These are phyloP conservation scores for Lentinula sp. DNA, from an alignment of 768 basidiomycete genomes.

Conservation along the genomic window DNA sequence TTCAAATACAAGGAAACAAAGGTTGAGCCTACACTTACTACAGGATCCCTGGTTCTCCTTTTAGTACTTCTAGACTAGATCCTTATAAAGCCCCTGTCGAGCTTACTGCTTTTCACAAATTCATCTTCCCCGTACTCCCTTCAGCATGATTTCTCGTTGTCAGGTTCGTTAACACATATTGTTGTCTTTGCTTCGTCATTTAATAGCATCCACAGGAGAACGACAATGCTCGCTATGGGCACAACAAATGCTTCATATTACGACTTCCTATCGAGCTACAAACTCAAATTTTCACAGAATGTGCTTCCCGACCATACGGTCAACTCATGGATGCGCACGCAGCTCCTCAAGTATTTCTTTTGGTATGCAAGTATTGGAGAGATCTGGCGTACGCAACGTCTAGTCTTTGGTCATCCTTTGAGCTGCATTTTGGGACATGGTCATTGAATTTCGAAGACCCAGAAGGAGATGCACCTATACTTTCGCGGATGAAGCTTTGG, in stretches of 20 bases:
- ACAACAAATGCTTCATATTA: constrained; percentile 19
- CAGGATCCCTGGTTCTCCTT: background rate
- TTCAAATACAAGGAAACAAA: background rate
- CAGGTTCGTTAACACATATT: background rate
- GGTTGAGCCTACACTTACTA: too few relatives aligned
- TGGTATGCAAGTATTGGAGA: constrained; percentile 38
- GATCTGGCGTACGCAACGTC: constrained; percentile 30
- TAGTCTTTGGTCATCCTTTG: constrained; percentile 42
- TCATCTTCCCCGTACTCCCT: background rate
- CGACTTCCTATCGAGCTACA: constrained; percentile 38
- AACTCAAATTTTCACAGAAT: constrained; percentile 38
- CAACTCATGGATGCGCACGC: constrained; percentile 20
- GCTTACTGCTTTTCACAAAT: background rate
- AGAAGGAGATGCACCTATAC: background rate
- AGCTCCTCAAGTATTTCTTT: constrained; percentile 31
- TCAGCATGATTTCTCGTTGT: background rate
- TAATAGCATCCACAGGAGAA: background rate
- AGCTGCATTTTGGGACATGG: constrained; percentile 20
- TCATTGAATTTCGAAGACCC: constrained; percentile 9
- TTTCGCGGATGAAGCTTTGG: constrained; percentile 23
- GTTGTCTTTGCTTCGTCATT: background rate
- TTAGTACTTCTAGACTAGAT: background rate
- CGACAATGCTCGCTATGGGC: background rate
- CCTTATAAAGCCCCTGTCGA: background rate
- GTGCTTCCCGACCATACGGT: constrained; percentile 24